These are phyloP conservation scores for Microsporum audouinii DNA, from an alignment of 2,329 filamentous ascomycete genomes.

Conservation along the genomic window DNA sequence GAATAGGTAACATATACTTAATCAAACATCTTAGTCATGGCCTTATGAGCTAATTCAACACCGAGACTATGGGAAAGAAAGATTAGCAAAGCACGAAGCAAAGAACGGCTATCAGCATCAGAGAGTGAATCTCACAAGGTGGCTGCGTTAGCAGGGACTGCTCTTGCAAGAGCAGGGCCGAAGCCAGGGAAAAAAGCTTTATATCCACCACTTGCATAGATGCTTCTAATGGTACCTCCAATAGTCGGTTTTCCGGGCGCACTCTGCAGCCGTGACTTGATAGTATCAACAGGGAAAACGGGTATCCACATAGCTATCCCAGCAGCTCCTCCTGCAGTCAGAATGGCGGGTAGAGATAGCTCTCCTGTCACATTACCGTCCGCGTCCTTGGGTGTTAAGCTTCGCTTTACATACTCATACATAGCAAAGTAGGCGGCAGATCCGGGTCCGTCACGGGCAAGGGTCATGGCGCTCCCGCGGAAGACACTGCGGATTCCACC, in stretches of 20 bases:
- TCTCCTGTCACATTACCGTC: constrained; percentile 62
- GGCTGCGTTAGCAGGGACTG: constrained; percentile 90
- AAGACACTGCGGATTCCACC: constrained; percentile 87
- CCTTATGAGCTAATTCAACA: constrained; percentile 41
- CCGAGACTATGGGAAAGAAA: constrained; percentile 26
- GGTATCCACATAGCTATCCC: constrained; percentile 99
- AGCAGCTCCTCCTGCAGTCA: constrained; percentile 75
- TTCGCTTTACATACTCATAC: constrained; percentile 90
- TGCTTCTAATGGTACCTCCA: constrained; percentile 61
- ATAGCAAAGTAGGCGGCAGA: constrained; percentile 93
- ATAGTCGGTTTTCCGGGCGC: constrained; percentile 76
- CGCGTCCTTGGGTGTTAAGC: constrained; percentile 70
- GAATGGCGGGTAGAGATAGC: constrained; percentile 70
- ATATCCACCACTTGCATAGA: constrained; percentile 73
- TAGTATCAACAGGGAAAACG: constrained; percentile 92
- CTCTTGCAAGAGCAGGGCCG: constrained; percentile 79
- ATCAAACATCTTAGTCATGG: constrained; percentile 39
- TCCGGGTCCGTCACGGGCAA: constrained; percentile 86
- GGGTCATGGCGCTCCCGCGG: constrained; percentile 77
- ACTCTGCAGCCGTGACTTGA: constrained; percentile 89
- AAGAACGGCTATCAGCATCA: not conserved
- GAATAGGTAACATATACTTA: constrained; percentile 8
- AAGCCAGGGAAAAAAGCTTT: constrained; percentile 97
- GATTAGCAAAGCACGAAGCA: not conserved
- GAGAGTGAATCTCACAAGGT: constrained; percentile 51